Percentiles rank a stretch among this genome's conserved stretches.
Evolutionary conservation across 352 stramenopile species (phyloP).

Genomic region (Pythium apleroticum): DNA sequence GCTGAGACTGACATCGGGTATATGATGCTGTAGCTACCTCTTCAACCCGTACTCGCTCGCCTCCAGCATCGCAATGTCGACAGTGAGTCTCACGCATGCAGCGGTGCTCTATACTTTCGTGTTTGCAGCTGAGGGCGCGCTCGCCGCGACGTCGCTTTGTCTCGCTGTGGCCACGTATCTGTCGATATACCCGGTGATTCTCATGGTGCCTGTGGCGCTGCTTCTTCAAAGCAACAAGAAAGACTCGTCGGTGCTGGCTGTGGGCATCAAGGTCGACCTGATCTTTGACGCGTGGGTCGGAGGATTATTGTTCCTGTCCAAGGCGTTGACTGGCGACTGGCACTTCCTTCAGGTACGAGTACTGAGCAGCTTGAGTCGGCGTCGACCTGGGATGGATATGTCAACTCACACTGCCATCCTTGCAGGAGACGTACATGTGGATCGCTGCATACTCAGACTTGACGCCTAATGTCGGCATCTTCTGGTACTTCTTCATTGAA

Average conservation of each 20-base stretch:
- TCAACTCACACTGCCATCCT: background rate
- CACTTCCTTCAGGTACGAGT: conserved; percentile 54
- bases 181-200: conserved; percentile 67
- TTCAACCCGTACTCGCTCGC: conserved; percentile 81
- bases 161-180: conserved; percentile 67
- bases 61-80: conserved; percentile 70
- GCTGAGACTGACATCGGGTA: background rate
- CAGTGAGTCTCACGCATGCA: conserved; percentile 63
- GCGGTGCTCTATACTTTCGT: conserved; percentile 66
- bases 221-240: conserved; percentile 34
- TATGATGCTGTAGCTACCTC: conserved; percentile 38
- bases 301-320: conserved; percentile 56
- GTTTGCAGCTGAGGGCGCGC: conserved; percentile 62
- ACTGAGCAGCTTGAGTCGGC: background rate
- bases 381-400: background rate
- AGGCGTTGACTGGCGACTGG: conserved; percentile 53
- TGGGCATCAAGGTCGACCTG: conserved; percentile 7
- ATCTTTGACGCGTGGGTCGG: conserved; percentile 7
- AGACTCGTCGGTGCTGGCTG: background rate
- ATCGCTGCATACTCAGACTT: conserved; percentile 76
- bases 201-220: conserved; percentile 59
- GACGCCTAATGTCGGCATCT: conserved; percentile 83
- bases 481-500: conserved; percentile 91
- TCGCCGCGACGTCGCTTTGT: conserved; percentile 34
- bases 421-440: conserved; percentile 80